A percentile compares a stretch with the other conserved stretches of the same genome.
Evolutionary conservation across 805 yeast species (phyloP).

Genomic region (Trichomonascus vanleenenianus): DNA sequence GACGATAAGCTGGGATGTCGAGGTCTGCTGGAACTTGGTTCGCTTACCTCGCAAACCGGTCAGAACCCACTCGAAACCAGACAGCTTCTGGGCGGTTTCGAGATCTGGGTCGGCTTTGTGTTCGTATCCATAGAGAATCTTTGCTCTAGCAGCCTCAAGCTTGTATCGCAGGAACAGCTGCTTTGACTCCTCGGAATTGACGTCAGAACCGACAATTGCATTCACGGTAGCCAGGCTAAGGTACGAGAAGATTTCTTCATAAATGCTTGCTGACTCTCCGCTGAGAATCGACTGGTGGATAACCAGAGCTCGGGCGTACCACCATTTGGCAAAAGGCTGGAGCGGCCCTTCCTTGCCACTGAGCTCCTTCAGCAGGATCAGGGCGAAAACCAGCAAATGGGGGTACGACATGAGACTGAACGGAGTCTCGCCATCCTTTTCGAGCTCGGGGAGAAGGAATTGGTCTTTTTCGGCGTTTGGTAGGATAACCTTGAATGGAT

Average conservation of each 20-base stretch:
- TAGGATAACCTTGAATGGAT: conserved; percentile 27
- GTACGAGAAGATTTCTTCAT: not conserved
- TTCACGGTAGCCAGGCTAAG: not conserved
- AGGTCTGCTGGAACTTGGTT: conserved; percentile 70
- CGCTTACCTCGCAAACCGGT: conserved; percentile 87
- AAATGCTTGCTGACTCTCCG: conserved; percentile 15
- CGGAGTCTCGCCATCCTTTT: conserved; percentile 61
- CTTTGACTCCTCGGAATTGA: conserved; percentile 10
- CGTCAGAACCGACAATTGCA: not conserved
- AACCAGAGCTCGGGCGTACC: conserved; percentile 29
- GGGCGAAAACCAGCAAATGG: conserved; percentile 36
- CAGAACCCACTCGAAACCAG: conserved; percentile 53
- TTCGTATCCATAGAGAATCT: conserved; percentile 27
- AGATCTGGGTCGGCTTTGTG: conserved; percentile 19
- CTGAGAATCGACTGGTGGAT: conserved; percentile 29
- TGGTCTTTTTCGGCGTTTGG: conserved; percentile 21
- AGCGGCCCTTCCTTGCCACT: conserved; percentile 19
- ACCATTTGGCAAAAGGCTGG: conserved; percentile 17
- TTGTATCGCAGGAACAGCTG: conserved; percentile 42
- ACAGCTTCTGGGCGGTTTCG: conserved; percentile 35
- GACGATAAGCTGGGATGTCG: conserved; percentile 67
- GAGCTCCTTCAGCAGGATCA: conserved; percentile 38
- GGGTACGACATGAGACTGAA: conserved; percentile 53
- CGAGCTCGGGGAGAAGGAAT: conserved; percentile 31
- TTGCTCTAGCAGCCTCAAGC: conserved; percentile 58